phyloP scores from a whole-genome alignment of 1,139 yeast genomes.

The Suhomyces bokatorum region DNA sequence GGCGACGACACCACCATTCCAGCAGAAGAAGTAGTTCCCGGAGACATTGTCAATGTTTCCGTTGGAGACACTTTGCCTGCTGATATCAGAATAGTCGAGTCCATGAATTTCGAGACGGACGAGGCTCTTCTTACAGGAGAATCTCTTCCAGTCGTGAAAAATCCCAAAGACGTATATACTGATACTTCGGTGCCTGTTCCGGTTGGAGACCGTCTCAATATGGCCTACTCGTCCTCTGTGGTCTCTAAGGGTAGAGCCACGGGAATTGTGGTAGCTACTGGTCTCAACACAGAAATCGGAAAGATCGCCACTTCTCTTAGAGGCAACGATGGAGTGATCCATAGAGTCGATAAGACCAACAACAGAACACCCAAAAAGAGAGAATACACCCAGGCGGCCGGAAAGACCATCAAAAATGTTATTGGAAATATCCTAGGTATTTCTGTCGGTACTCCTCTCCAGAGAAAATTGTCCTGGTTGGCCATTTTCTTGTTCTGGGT shows the following conservation, averaged over 20 bases:
- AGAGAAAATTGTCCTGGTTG: constrained; percentile 46
- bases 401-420: constrained; percentile 41
- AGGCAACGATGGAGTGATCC: constrained; percentile 26
- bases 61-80: constrained; percentile 55
- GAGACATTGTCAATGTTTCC: constrained; percentile 45
- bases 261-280: constrained; percentile 49
- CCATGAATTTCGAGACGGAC: constrained; percentile 48
- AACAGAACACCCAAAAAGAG: constrained; percentile 30
- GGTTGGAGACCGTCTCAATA: constrained; percentile 44
- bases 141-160: constrained; percentile 44
- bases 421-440: constrained; percentile 37
- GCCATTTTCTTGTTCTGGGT: constrained; percentile 42
- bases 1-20: constrained; percentile 37
- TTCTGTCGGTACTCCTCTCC: constrained; percentile 47
- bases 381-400: constrained; percentile 52
- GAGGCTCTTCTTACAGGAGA: constrained; percentile 58
- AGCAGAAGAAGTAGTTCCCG: constrained; percentile 50
- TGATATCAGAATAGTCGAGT: constrained; percentile 42
- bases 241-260: constrained; percentile 50
- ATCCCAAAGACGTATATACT: constrained; percentile 23
- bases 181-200: constrained; percentile 32
- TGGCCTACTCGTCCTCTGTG: constrained; percentile 47
- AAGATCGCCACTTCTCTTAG: constrained; percentile 42
- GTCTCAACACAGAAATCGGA: constrained; percentile 51
- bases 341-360: constrained; percentile 25